These are phyloP conservation scores for Fusarium fujikuroi DNA, from an alignment of 2,329 filamentous ascomycete species.

Conservation along the genomic window DNA sequence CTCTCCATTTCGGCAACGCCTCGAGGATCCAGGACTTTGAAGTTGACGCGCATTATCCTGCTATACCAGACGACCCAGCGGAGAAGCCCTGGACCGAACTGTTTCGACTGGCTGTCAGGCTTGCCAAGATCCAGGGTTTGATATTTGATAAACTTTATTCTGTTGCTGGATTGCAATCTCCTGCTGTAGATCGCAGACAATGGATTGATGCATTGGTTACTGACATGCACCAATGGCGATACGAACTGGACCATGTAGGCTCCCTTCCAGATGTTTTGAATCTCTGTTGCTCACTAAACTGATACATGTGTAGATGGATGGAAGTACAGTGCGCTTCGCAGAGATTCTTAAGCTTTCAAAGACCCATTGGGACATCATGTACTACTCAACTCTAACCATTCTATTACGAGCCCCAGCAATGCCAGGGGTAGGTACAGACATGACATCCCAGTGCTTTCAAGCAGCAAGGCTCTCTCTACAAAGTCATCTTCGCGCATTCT, in stretches of 20 bases:
- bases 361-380: constrained; percentile 35
- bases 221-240: constrained; percentile 24
- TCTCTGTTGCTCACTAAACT: fast-evolving
- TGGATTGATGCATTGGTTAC: constrained; percentile 10
- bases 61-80: background rate
- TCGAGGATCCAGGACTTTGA: constrained; percentile 35
- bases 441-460: constrained; percentile 32
- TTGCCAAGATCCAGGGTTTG: constrained; percentile 22
- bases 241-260: constrained; percentile 17
- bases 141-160: constrained; percentile 32
- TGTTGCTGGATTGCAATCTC: background rate
- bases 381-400: constrained; percentile 33
- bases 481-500: constrained; percentile 29
- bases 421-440: constrained; percentile 12
- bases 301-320: background rate
- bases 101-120: constrained; percentile 15
- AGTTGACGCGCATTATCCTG: constrained; percentile 21
- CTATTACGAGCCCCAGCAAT: constrained; percentile 23
- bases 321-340: constrained; percentile 5
- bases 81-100: constrained; percentile 25
- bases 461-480: constrained; percentile 22
- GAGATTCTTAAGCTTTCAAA: constrained; percentile 10
- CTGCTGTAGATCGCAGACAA: constrained; percentile 7
- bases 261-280: too few species aligned
- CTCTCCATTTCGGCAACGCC: constrained; percentile 23